Evolutionary conservation across 441 rosid species (phyloP).

Genomic region (Bruguiera hainesii): DNA sequence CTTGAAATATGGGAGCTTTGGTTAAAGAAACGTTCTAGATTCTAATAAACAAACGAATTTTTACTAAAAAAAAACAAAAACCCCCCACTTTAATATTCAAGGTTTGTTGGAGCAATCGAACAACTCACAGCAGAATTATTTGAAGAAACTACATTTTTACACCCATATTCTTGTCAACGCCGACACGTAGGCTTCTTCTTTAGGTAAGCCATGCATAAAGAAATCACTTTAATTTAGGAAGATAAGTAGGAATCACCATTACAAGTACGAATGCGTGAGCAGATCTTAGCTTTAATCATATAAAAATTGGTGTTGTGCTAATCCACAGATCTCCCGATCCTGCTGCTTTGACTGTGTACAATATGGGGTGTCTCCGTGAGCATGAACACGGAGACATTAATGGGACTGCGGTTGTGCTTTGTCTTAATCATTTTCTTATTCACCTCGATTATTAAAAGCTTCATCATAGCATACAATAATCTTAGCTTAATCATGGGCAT

Average conservation of each 20-base stretch:
- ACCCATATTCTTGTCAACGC: constrained; percentile 18
- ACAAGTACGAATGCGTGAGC: constrained; percentile 21
- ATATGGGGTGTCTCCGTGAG: neutral
- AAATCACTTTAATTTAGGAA: constrained; percentile 13
- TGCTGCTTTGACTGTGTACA: neutral
- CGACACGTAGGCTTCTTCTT: constrained; percentile 26
- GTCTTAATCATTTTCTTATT: neutral
- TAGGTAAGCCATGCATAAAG: constrained; percentile 22
- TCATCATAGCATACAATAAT: too few relatives aligned
- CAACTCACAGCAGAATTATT: constrained; percentile 16
- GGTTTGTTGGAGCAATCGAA: constrained; percentile 22
- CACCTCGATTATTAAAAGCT: neutral
- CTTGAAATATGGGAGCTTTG: neutral
- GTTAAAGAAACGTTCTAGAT: neutral
- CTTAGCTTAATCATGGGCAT: too few relatives aligned
- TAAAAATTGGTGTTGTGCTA: neutral
- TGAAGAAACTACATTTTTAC: neutral
- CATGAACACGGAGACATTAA: neutral
- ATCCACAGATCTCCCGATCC: constrained; percentile 4
- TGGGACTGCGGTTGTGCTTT: neutral
- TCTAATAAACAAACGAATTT: neutral
- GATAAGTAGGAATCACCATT: constrained; percentile 27
- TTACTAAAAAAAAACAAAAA: neutral
- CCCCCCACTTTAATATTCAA: constrained; percentile 14
- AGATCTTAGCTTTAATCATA: constrained; percentile 3